Evolutionary conservation across 1,139 yeast species (phyloP).

Genomic region (Groenewaldozyma sp.): DNA sequence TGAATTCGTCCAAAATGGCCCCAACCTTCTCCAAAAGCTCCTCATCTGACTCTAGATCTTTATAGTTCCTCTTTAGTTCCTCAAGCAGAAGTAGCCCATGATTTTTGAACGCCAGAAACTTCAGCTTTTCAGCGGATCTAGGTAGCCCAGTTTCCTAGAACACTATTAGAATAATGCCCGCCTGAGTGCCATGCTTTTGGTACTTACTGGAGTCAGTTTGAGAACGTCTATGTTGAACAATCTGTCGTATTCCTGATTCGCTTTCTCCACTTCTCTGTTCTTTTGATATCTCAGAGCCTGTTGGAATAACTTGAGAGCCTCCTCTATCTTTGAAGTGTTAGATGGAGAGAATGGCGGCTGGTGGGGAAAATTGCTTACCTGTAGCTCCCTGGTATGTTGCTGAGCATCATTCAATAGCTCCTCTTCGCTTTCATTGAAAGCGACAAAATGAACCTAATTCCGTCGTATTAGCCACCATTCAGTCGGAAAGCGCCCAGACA

Average conservation of each 20-base stretch:
- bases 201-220: slow-evolving; percentile 23
- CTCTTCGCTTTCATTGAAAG: slow-evolving; percentile 70
- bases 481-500: too few species aligned
- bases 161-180: neutral
- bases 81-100: slow-evolving; percentile 64
- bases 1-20: slow-evolving; percentile 25
- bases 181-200: neutral
- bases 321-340: slow-evolving; percentile 53
- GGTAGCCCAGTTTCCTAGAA: slow-evolving; percentile 34
- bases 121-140: slow-evolving; percentile 61
- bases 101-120: slow-evolving; percentile 74
- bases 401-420: slow-evolving; percentile 61
- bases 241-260: slow-evolving; percentile 49
- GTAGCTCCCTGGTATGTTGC: slow-evolving; percentile 80
- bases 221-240: slow-evolving; percentile 63
- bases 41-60: slow-evolving; percentile 15
- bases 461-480: too few species aligned
- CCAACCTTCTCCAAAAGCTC: slow-evolving; percentile 22
- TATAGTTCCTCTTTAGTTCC: slow-evolving; percentile 32
- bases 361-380: slow-evolving; percentile 23
- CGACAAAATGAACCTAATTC: slow-evolving; percentile 72
- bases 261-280: slow-evolving; percentile 37
- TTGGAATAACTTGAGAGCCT: slow-evolving; percentile 70
- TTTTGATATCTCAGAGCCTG: slow-evolving; percentile 58
- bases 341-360: neutral